Conservation (phyloP, 148 eudicot species). For the Hydrangea macrophylla region DNA sequence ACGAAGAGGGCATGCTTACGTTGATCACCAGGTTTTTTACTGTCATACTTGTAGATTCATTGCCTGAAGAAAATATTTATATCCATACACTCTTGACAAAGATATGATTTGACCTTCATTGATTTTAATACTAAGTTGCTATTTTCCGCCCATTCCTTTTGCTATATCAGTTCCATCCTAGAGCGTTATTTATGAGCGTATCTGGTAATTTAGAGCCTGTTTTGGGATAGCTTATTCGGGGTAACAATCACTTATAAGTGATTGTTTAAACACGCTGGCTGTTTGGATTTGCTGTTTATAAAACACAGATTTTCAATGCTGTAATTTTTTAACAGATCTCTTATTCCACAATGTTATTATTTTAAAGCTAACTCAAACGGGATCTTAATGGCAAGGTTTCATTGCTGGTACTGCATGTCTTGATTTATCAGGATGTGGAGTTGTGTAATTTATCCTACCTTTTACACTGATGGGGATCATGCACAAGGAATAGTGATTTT, state of each 20-base stretch:
- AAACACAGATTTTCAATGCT: no score
- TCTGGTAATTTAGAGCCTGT: no score
- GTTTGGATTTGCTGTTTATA: no score
- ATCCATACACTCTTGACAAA: background rate
- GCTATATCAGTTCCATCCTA: background rate
- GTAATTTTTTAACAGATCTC: no score
- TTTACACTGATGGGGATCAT: background rate
- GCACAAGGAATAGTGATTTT: background rate
- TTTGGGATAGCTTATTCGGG: no score
- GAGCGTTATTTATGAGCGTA: background rate
- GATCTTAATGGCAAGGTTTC: background rate
- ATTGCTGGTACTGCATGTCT: background rate
- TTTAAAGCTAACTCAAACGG: no score
- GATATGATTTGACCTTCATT: background rate
- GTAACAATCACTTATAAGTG: no score
- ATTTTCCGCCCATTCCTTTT: background rate
- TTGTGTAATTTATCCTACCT: background rate
- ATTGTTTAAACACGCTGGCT: no score
- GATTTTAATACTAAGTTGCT: background rate
- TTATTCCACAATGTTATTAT: no score
- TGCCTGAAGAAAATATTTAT: background rate
- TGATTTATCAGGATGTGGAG: background rate
- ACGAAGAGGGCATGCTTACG: slow-evolving; percentile 83
- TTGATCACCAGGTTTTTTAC: slow-evolving; percentile 83
- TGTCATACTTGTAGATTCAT: background rate